Percentiles rank a stretch among this genome's conserved stretches.
These are phyloP conservation scores for Urtica urens DNA, from an alignment of 306 rosid genomes.

Conservation along the genomic window DNA sequence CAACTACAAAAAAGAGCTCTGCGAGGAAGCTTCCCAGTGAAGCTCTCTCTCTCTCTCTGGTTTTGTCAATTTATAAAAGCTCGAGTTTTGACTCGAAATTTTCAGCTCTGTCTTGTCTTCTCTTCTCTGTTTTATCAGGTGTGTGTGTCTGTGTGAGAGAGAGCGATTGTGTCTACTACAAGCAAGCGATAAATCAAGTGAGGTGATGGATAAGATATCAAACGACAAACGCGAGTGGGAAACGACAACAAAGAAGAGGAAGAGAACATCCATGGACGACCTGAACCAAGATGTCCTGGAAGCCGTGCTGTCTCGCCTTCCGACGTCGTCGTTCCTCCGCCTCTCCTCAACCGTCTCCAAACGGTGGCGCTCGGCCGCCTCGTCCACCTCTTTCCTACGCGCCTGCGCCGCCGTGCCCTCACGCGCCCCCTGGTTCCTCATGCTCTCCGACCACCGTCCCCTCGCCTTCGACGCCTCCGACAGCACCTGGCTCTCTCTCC, in stretches of 20 bases:
- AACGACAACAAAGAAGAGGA: conserved; percentile 20
- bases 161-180: too few species aligned
- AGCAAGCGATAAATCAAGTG: too few species aligned
- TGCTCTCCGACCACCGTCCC: conserved; percentile 53
- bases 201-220: too few species aligned
- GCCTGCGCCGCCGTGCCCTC: conserved; percentile 68
- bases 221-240: conserved; percentile 49
- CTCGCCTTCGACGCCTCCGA: conserved; percentile 66
- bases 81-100: not conserved
- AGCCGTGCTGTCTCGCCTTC: conserved; percentile 73
- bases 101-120: too few species aligned
- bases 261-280: conserved; percentile 47
- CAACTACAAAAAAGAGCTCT: conserved; percentile 24
- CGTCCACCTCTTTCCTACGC: conserved; percentile 66
- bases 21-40: conserved; percentile 60
- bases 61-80: conserved; percentile 8
- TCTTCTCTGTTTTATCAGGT: too few species aligned
- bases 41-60: conserved; percentile 29
- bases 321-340: conserved; percentile 76
- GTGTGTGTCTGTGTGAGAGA: too few species aligned
- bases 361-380: conserved; percentile 75
- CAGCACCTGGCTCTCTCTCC: conserved; percentile 53
- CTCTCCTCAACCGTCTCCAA: conserved; percentile 77
- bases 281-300: conserved; percentile 86
- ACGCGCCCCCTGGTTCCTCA: conserved; percentile 81